Evolutionary conservation across 257 asterid species (phyloP).

Genomic region (Solanum arcanum): DNA sequence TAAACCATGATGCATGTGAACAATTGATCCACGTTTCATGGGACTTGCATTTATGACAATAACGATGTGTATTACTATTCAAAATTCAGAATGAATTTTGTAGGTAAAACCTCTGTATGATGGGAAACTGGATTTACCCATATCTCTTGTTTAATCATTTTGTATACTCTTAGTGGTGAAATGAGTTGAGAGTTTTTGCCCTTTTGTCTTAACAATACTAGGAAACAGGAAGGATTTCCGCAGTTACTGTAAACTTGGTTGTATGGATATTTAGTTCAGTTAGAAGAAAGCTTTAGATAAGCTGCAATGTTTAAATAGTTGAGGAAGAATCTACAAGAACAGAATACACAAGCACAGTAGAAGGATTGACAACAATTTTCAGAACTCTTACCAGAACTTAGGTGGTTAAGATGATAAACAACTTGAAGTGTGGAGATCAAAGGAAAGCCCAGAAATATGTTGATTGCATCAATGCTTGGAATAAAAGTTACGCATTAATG

Average conservation of each 20-base stretch:
- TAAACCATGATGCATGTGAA: background rate
- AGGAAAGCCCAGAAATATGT: background rate
- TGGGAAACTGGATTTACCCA: background rate
- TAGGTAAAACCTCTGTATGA: background rate
- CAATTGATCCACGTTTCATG: background rate
- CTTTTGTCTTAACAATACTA: background rate
- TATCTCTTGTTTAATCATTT: background rate
- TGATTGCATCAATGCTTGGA: background rate
- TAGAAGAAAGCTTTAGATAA: background rate
- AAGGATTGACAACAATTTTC: background rate
- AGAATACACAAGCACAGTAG: background rate
- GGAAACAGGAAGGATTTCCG: background rate
- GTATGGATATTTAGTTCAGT: background rate
- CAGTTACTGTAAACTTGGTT: background rate
- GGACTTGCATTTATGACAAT: background rate
- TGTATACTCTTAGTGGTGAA: background rate
- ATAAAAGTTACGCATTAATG: background rate
- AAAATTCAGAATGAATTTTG: background rate
- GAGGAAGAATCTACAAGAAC: background rate
- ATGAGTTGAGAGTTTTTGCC: background rate
- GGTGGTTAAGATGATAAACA: background rate
- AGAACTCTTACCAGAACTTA: background rate
- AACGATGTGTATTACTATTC: background rate
- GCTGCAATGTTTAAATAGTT: background rate
- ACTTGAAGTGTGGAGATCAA: background rate